Conservation (phyloP, 345 rosid species). For the Eucalyptus grandis region DNA sequence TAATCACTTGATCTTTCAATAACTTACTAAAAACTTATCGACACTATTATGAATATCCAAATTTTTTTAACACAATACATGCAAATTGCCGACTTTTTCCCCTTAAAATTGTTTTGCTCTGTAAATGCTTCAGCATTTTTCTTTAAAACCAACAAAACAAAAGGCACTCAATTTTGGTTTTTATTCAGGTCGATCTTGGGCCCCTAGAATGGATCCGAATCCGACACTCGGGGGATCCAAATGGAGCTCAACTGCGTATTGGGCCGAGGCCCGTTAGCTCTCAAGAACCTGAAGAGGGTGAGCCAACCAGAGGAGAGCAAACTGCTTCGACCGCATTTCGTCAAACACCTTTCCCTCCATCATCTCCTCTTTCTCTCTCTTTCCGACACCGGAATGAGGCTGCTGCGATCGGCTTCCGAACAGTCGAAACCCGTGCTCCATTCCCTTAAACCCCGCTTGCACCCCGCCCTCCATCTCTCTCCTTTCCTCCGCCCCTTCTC, state of each 20-base stretch:
- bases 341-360: not conserved
- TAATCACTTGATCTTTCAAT: not conserved
- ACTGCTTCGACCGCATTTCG: not conserved
- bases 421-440: not conserved
- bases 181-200: not conserved
- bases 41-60: not conserved
- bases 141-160: not conserved
- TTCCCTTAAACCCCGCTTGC: not conserved
- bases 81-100: not conserved
- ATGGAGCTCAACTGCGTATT: not conserved
- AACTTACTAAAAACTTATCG: not conserved
- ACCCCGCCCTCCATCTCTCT: not conserved
- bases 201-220: not conserved
- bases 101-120: not conserved
- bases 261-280: not conserved
- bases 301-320: not conserved
- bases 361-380: not conserved
- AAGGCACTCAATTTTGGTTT: not conserved
- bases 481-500: constrained; percentile 12
- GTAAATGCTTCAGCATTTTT: not conserved
- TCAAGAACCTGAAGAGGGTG: not conserved
- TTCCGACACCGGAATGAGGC: not conserved
- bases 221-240: not conserved
- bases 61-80: not conserved
- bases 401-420: not conserved